Evolutionary conservation across 1,284 basidiomycete genomes (phyloP).

Genomic region (Amylostereum areolatum): DNA sequence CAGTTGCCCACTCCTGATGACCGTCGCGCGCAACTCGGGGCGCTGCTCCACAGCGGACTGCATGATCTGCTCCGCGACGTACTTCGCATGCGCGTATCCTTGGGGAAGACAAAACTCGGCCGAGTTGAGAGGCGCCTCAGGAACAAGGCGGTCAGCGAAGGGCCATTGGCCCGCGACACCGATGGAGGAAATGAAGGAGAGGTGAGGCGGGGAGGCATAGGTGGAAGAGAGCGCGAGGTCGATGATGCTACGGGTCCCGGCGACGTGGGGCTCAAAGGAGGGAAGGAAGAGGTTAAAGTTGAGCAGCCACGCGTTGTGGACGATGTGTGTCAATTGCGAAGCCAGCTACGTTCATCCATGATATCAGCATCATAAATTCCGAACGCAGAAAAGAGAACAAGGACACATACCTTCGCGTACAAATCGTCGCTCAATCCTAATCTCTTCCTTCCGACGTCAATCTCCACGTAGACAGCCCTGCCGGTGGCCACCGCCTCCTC

Average conservation of each 20-base stretch:
- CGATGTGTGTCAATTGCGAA: slow-evolving; percentile 16
- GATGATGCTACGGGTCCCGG: slow-evolving; percentile 9
- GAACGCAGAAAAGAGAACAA: not conserved
- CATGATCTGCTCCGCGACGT: slow-evolving; percentile 15
- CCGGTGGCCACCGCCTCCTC: not conserved
- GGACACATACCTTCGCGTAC: slow-evolving; percentile 1
- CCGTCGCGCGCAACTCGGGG: slow-evolving; percentile 8
- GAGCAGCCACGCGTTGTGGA: slow-evolving; percentile 17
- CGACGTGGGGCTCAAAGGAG: slow-evolving; percentile 13
- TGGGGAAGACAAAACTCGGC: slow-evolving; percentile 9
- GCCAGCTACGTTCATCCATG: slow-evolving; percentile 6
- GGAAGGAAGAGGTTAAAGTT: slow-evolving; percentile 15
- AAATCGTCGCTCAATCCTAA: slow-evolving; percentile 3
- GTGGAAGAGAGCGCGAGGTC: slow-evolving; percentile 10
- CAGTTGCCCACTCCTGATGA: slow-evolving; percentile 16
- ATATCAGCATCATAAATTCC: not conserved
- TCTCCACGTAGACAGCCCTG: not conserved
- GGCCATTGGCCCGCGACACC: slow-evolving; percentile 8
- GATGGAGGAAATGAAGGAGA: slow-evolving; percentile 16
- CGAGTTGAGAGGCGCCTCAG: slow-evolving; percentile 13
- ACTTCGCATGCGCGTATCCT: slow-evolving; percentile 18
- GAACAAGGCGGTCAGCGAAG: slow-evolving; percentile 5
- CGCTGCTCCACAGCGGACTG: slow-evolving; percentile 6
- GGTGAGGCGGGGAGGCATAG: slow-evolving; percentile 1
- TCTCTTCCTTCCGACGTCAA: not conserved